Evolutionary conservation across 1,284 basidiomycete species (phyloP).

Genomic region (Melampsora americana): DNA sequence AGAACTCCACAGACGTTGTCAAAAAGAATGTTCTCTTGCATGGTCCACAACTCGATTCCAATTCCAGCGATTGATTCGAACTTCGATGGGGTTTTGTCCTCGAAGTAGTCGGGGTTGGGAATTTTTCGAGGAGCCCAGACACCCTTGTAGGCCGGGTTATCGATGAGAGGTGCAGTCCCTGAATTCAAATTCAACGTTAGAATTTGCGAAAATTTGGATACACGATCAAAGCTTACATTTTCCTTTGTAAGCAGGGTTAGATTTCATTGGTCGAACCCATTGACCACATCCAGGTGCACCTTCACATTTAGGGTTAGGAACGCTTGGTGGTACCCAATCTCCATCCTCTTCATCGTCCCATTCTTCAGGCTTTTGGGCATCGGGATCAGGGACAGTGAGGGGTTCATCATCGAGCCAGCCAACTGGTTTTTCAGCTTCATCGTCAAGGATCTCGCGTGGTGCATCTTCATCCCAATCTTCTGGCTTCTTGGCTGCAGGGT

Average conservation of each 20-base stretch:
- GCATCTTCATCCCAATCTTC: constrained; percentile 95
- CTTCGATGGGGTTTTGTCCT: constrained; percentile 79
- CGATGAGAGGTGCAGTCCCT: constrained; percentile 70
- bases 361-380: constrained; percentile 91
- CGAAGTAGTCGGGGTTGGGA: constrained; percentile 85
- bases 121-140: constrained; percentile 90
- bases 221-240: constrained; percentile 48
- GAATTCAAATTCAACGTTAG: background rate
- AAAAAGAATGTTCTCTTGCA: constrained; percentile 92
- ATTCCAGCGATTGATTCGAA: constrained; percentile 66
- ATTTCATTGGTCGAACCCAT: constrained; percentile 57
- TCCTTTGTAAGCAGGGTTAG: constrained; percentile 54
- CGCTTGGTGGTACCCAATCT: constrained; percentile 87
- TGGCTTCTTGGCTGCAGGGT: constrained; percentile 70
- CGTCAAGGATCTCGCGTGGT: constrained; percentile 82
- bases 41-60: constrained; percentile 96
- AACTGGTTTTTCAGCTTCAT: constrained; percentile 81
- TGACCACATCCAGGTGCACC: constrained; percentile 89
- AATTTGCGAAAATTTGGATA: background rate
- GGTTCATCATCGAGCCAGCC: constrained; percentile 94
- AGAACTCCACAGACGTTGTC: constrained; percentile 47
- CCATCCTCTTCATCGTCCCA: constrained; percentile 99
- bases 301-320: constrained; percentile 76
- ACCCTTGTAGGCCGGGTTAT: constrained; percentile 97
- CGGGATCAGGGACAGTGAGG: constrained; percentile 75